Evolutionary conservation across 306 rosid species (phyloP), one percentile per base, ranked within the genome.

Genomic region (Notholithocarpus densiflorus): DNA sequence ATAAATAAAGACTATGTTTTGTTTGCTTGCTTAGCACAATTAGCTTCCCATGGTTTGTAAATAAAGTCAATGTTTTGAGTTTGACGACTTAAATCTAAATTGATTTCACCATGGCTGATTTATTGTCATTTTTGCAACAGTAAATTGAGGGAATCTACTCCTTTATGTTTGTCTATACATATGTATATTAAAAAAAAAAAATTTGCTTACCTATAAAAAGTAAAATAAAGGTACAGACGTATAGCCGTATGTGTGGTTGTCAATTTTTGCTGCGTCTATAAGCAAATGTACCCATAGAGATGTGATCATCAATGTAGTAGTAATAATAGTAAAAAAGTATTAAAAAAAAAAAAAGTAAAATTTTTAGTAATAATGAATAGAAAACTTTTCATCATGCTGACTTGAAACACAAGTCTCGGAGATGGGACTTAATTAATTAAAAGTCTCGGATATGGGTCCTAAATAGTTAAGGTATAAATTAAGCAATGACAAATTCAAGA

Each of bases 401-500:
- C 86, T 13, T 51, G 4, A 37, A 34, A 29, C 6, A 60, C 29
- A 65, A 56, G 80, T 51, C 73, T 6, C 23, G 15, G 6, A 61
- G n/a, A 34, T 34, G 43, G 29, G 27, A 26, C 27, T 1, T 26
- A 34, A 9, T 34, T 34, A 34, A 34, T 34, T 34, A 34, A 53
- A 45, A 24, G 69, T 26, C 73, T 62, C 5, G 2, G 8, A 34
- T 1, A 27, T 48, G 32, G 65, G 74, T 65, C 82, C 75, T 55
- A 72, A 56, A 10, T 64, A 29, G 69, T 14, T 60, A 17, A 61
- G 68, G 51, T 81, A 71, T 75, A 68, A 69, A 81, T 27, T 6
- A 78, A 82, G 74, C 81, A 53, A 73, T 32, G 26, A 73, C 53
- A 54, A 21, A 51, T 24, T 56, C 69, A 21, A 34, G 75, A 48